phyloP scores from a whole-genome alignment of 2,329 filamentous ascomycete species.

The Epichloe coenophiala region DNA sequence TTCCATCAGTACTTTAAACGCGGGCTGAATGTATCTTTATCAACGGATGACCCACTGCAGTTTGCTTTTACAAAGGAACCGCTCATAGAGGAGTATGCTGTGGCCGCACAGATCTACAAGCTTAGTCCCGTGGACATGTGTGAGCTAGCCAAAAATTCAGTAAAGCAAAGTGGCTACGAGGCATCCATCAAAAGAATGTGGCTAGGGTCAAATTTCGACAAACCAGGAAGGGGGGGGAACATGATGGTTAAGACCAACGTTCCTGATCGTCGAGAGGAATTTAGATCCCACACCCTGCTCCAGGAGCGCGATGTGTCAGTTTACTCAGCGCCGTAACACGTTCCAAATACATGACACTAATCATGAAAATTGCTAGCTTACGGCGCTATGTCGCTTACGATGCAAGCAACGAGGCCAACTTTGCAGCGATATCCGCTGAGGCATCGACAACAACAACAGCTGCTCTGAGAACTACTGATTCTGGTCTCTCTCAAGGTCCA shows the following conservation, averaged over 20 bases:
- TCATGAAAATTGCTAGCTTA: constrained; percentile 17
- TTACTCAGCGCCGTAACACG: constrained; percentile 2
- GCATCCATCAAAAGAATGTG: constrained; percentile 78
- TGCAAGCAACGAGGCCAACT: constrained; percentile 10
- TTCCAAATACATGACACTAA: neutral
- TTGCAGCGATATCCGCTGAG: neutral
- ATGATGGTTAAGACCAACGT: constrained; percentile 94
- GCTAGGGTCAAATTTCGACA: constrained; percentile 67
- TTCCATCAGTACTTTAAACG: constrained; percentile 93
- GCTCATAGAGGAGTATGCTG: constrained; percentile 93
- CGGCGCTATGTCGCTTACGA: constrained; percentile 28
- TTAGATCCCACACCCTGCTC: constrained; percentile 71
- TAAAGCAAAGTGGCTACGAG: constrained; percentile 90
- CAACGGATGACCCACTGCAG: constrained; percentile 91
- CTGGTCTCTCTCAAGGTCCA: neutral
- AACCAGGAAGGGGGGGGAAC: constrained; percentile 71
- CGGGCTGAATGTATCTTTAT: constrained; percentile 88
- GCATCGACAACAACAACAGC: neutral
- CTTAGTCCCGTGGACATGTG: constrained; percentile 97
- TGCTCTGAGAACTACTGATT: neutral
- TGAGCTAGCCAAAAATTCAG: constrained; percentile 90
- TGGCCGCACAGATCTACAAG: constrained; percentile 97
- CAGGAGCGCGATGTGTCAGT: constrained; percentile 77
- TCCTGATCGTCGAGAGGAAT: constrained; percentile 81
- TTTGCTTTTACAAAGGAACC: constrained; percentile 98